Evolutionary conservation across 1,284 basidiomycete genomes (phyloP).

Genomic region (Inonotus obliquus): DNA sequence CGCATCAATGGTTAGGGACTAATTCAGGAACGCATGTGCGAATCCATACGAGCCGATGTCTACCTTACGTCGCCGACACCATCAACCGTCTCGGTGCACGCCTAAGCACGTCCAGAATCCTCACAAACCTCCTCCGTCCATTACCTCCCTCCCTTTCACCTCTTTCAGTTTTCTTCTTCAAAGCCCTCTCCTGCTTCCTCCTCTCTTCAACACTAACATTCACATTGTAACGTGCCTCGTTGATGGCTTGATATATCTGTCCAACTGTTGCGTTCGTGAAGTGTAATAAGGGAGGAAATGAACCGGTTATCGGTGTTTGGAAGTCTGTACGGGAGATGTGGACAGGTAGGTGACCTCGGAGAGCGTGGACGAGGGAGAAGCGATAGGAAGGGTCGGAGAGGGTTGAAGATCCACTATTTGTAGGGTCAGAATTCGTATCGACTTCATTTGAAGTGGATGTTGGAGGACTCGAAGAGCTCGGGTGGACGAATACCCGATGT

Average conservation of each 20-base stretch:
- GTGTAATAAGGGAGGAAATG: slow-evolving; percentile 18
- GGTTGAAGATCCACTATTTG: slow-evolving; percentile 7
- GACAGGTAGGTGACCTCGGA: slow-evolving; percentile 24
- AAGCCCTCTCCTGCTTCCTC: slow-evolving; percentile 19
- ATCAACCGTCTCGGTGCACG: neutral
- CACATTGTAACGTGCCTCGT: slow-evolving; percentile 27
- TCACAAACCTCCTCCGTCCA: neutral
- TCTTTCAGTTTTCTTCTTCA: neutral
- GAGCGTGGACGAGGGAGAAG: slow-evolving; percentile 28
- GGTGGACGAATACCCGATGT: slow-evolving; percentile 29
- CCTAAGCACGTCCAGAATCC: neutral
- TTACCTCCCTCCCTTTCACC: neutral
- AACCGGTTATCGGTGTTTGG: slow-evolving; percentile 24
- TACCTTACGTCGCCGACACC: no score
- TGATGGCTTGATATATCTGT: slow-evolving; percentile 25
- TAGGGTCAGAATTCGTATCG: neutral
- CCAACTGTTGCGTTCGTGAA: slow-evolving; percentile 21
- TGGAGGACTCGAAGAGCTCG: neutral
- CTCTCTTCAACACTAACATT: slow-evolving; percentile 25
- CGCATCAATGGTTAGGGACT: no score
- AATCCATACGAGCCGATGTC: no score
- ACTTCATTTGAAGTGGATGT: no score
- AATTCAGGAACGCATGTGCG: no score
- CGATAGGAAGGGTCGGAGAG: slow-evolving; percentile 20
- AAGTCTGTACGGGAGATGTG: slow-evolving; percentile 23